These are phyloP conservation scores for Erodium maritimum DNA, from an alignment of 345 rosid genomes.

Conservation along the genomic window DNA sequence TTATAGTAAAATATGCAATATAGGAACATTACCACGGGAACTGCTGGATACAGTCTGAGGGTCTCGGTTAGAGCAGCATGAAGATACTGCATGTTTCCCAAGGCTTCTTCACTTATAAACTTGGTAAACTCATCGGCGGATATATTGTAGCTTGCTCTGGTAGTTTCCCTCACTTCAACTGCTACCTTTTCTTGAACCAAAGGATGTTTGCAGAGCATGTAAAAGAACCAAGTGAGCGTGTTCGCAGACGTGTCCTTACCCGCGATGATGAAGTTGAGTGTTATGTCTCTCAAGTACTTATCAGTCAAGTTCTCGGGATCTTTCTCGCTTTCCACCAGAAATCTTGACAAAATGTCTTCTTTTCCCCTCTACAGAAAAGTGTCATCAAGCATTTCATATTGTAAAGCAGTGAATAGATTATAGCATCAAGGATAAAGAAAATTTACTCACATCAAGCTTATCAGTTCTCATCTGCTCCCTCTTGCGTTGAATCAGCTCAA, in stretches of 20 bases:
- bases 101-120: slow-evolving; percentile 22
- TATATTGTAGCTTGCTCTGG: background rate
- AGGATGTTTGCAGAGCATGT: slow-evolving; percentile 25
- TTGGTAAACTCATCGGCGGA: slow-evolving; percentile 17
- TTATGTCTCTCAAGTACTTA: slow-evolving; percentile 30
- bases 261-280: slow-evolving; percentile 32
- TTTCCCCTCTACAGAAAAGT: slow-evolving; percentile 15
- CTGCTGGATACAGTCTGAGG: slow-evolving; percentile 33
- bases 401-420: background rate
- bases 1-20: too few relatives aligned
- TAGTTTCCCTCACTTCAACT: slow-evolving; percentile 14
- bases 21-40: slow-evolving; percentile 24
- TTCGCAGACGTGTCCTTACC: slow-evolving; percentile 29
- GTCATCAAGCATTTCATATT: background rate
- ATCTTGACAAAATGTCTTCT: slow-evolving; percentile 32
- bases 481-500: slow-evolving; percentile 20
- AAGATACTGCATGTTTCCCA: slow-evolving; percentile 30
- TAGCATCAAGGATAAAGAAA: background rate
- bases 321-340: slow-evolving; percentile 31
- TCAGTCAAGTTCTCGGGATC: slow-evolving; percentile 29
- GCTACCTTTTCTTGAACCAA: slow-evolving; percentile 21
- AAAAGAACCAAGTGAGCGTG: slow-evolving; percentile 34
- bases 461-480: slow-evolving; percentile 21
- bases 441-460: slow-evolving; percentile 13
- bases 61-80: slow-evolving; percentile 27